These are phyloP conservation scores for Brassica nigra DNA, from an alignment of 345 rosid species.

Conservation along the genomic window DNA sequence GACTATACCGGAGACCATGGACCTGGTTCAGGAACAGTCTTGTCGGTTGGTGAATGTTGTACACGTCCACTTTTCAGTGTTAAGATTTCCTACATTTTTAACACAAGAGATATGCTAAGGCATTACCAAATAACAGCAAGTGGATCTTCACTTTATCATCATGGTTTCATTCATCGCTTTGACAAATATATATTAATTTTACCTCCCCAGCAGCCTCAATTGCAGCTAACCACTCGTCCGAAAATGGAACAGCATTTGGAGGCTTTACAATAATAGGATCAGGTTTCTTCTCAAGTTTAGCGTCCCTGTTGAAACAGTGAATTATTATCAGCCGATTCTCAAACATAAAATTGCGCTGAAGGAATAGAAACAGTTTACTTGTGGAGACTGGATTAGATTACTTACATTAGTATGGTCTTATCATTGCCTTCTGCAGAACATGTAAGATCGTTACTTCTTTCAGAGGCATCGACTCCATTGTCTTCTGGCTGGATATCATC, in stretches of 20 bases:
- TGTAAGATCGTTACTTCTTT: constrained; percentile 16
- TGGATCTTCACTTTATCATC: constrained; percentile 4
- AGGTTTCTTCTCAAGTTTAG: constrained; percentile 47
- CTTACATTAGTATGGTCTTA: constrained; percentile 46
- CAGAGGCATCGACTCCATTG: constrained; percentile 33
- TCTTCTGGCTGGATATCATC: constrained; percentile 37
- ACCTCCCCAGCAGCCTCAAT: constrained; percentile 98
- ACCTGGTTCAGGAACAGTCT: constrained; percentile 69
- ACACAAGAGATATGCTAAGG: constrained; percentile 16
- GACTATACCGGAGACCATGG: constrained; percentile 92
- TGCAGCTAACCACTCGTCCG: constrained; percentile 95
- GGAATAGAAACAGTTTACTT: constrained; percentile 7
- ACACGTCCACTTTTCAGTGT: constrained; percentile 83
- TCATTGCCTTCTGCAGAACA: constrained; percentile 40
- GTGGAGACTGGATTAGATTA: constrained; percentile 27
- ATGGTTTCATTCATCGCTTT: constrained; percentile 5
- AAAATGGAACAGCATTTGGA: constrained; percentile 73
- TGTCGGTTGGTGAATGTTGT: constrained; percentile 83
- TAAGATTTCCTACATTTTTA: constrained; percentile 65
- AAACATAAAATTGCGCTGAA: not conserved
- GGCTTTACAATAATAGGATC: constrained; percentile 52
- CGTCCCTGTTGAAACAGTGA: constrained; percentile 44
- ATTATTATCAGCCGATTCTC: constrained; percentile 4
- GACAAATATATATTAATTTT: constrained; percentile 19
- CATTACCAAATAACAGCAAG: constrained; percentile 16